These are phyloP conservation scores for Cenchrus fungigraminus DNA, from an alignment of 176 grass and related monocot species.

Conservation along the genomic window DNA sequence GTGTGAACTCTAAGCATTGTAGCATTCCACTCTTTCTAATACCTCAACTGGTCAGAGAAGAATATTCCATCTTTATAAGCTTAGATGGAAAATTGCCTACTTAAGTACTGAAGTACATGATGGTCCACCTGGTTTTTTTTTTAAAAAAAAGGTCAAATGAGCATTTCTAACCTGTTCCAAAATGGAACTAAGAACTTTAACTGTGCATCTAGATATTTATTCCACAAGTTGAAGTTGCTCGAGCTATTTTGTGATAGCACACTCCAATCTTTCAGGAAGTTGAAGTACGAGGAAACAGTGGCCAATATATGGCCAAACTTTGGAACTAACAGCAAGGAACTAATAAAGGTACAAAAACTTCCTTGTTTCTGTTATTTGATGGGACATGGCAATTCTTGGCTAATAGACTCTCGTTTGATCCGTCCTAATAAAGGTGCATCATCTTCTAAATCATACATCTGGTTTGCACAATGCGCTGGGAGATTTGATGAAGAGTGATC, in stretches of 20 bases:
- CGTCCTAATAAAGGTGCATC: constrained; percentile 68
- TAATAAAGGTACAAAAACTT: constrained; percentile 73
- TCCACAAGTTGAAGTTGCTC: constrained; percentile 4
- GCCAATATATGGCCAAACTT: constrained; percentile 95
- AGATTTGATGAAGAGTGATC: constrained; percentile 67
- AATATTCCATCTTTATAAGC: neutral
- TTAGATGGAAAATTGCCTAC: neutral
- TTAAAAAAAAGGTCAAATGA: neutral
- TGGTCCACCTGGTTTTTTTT: neutral
- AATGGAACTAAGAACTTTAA: neutral
- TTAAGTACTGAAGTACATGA: neutral
- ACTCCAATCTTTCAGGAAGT: constrained; percentile 63
- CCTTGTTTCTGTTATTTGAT: neutral
- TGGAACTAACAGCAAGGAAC: constrained; percentile 65
- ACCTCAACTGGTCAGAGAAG: neutral
- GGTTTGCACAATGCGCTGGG: constrained; percentile 88
- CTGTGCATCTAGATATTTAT: constrained; percentile 19
- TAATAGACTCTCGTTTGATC: constrained; percentile 11
- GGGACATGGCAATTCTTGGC: constrained; percentile 18
- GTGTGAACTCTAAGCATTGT: neutral
- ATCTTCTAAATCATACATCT: constrained; percentile 95
- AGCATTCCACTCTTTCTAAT: constrained; percentile 3
- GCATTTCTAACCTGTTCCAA: neutral
- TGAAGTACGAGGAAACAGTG: constrained; percentile 86
- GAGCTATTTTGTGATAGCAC: constrained; percentile 34